Evolutionary conservation across 2,329 filamentous ascomycete species (phyloP).

Genomic region (Hypoxylon sp.): DNA sequence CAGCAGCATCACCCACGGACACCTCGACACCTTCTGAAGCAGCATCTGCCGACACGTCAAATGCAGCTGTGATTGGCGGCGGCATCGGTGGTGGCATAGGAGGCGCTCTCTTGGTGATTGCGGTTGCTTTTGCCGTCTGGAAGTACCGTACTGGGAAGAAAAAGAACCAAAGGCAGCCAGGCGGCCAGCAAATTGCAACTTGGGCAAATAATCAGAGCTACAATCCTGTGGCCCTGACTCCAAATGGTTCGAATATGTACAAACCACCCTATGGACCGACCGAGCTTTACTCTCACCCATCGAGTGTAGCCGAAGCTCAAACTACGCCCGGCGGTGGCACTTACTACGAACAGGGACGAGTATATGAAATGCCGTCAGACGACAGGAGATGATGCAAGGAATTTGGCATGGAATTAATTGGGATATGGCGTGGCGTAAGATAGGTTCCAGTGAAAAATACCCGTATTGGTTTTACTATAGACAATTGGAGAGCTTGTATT

Average conservation of each 20-base stretch:
- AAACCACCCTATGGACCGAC: slow-evolving; percentile 4
- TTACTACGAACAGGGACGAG: background rate
- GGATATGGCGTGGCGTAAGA: background rate
- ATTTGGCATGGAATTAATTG: background rate
- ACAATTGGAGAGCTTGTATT: slow-evolving; percentile 6
- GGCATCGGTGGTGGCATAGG: slow-evolving; percentile 27
- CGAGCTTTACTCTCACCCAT: background rate
- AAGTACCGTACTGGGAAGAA: slow-evolving; percentile 4
- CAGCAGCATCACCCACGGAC: background rate
- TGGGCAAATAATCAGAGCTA: slow-evolving; percentile 5
- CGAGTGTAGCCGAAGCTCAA: slow-evolving; percentile 3
- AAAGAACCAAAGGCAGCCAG: background rate
- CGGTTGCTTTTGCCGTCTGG: slow-evolving; percentile 11
- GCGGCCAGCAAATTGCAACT: background rate
- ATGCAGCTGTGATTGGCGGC: slow-evolving; percentile 18
- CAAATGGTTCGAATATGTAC: background rate
- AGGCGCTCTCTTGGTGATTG: slow-evolving; percentile 15
- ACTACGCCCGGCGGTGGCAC: background rate
- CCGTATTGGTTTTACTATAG: background rate
- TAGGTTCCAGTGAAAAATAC: slow-evolving; percentile 1
- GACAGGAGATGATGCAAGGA: background rate
- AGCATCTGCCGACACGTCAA: background rate
- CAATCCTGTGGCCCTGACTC: slow-evolving; percentile 2
- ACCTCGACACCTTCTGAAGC: background rate
- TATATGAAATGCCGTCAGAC: slow-evolving; percentile 8